Conservation (phyloP, 371 early-diverging fungal species). For the Saksenaea oblongispora region DNA sequence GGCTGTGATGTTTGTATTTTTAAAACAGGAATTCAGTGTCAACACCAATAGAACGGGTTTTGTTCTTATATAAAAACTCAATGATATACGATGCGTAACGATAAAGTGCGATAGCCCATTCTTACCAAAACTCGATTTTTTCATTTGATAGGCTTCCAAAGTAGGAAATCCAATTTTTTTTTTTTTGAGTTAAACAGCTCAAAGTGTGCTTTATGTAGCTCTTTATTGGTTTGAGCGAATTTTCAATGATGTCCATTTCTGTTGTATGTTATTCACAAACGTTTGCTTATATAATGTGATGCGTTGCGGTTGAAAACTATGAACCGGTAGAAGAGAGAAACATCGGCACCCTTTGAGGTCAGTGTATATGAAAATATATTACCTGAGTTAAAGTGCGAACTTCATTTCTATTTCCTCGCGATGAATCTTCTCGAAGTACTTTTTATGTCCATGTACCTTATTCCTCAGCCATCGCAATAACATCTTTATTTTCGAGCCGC, state of each 20-base stretch:
- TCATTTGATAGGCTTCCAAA: background rate
- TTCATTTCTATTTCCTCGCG: too few species aligned
- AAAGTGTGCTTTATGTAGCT: slow-evolving; percentile 1
- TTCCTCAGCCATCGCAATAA: too few species aligned
- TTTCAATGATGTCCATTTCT: background rate
- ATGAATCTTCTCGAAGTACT: too few species aligned
- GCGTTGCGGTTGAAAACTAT: slow-evolving; percentile 2
- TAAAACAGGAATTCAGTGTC: background rate
- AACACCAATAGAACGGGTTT: background rate
- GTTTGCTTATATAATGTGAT: slow-evolving; percentile 3
- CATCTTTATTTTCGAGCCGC: too few species aligned
- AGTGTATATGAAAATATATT: too few species aligned
- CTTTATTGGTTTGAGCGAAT: background rate
- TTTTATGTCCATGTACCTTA: too few species aligned
- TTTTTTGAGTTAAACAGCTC: slow-evolving; percentile 4
- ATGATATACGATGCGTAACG: background rate
- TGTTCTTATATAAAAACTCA: background rate
- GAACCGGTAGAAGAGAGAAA: slow-evolving; percentile 7
- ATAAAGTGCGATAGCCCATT: background rate
- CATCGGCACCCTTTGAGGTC: slow-evolving; percentile 6
- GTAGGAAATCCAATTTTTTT: slow-evolving; percentile 7
- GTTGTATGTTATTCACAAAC: background rate
- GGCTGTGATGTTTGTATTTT: background rate
- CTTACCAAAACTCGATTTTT: background rate
- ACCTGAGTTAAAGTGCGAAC: too few species aligned